These are phyloP conservation scores for Hypoxylon perforatum DNA, from an alignment of 495 filamentous ascomycete species.

Conservation along the genomic window DNA sequence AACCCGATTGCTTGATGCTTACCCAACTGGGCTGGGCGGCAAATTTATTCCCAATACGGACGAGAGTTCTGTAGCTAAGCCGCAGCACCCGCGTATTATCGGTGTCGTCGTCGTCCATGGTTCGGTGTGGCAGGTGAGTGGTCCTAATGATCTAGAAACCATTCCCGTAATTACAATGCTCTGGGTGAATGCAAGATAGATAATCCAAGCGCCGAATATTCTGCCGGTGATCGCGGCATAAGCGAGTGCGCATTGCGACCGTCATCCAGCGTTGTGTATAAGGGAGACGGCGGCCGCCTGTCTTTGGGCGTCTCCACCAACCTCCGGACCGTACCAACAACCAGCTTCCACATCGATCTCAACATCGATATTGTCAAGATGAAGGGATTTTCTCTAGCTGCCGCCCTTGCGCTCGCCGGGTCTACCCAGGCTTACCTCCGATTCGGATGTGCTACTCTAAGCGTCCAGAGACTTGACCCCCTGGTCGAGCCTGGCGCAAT, in stretches of 20 bases:
- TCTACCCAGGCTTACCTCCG: constrained; percentile 49
- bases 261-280: constrained; percentile 24
- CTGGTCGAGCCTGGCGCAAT: constrained; percentile 45
- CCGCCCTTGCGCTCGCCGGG: constrained; percentile 43
- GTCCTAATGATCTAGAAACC: constrained; percentile 18
- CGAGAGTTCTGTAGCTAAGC: neutral
- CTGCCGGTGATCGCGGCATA: constrained; percentile 35
- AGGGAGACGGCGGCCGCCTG: constrained; percentile 5
- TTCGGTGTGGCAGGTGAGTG: constrained; percentile 24
- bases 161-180: constrained; percentile 25
- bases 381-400: constrained; percentile 47
- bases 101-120: neutral
- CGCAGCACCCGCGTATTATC: neutral
- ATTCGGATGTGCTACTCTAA: constrained; percentile 51
- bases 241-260: constrained; percentile 12
- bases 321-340: constrained; percentile 13
- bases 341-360: constrained; percentile 15
- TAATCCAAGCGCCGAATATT: constrained; percentile 24
- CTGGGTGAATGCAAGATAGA: constrained; percentile 42
- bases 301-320: constrained; percentile 16
- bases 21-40: constrained; percentile 8
- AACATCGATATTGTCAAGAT: constrained; percentile 41
- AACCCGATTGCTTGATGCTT: constrained; percentile 18
- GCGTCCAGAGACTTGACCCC: constrained; percentile 54
- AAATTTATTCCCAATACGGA: constrained; percentile 8